Percentiles rank a stretch among this genome's conserved stretches.
These are phyloP conservation scores for Pseudisothecium myosuroides DNA, from an alignment of 225 moss, liverwort and hornwort genomes.

Conservation along the genomic window DNA sequence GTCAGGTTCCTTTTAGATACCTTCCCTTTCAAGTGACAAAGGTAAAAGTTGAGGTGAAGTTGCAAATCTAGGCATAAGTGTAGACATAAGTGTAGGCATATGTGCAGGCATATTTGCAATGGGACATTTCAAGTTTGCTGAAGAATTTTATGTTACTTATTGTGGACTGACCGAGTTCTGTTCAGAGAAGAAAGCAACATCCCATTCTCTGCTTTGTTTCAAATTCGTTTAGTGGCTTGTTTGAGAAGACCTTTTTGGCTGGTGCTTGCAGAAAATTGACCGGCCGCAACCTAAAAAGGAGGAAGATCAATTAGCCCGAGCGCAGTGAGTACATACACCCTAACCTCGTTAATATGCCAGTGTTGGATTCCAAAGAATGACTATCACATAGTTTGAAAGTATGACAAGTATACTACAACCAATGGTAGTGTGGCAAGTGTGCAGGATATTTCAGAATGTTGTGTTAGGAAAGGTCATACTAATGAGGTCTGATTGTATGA, in stretches of 20 bases:
- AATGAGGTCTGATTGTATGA: not conserved
- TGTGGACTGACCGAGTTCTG: not conserved
- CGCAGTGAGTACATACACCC: constrained; percentile 44
- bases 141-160: not conserved
- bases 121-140: not conserved
- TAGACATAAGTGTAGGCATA: not conserved
- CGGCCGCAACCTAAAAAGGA: constrained; percentile 31
- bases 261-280: constrained; percentile 40
- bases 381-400: not conserved
- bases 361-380: not conserved
- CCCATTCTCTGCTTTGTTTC: not conserved
- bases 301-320: constrained; percentile 48
- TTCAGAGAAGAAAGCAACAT: not conserved
- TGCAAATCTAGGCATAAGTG: not conserved
- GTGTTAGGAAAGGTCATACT: not conserved
- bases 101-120: not conserved
- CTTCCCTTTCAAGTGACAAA: not conserved
- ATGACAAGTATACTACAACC: not conserved
- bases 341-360: not conserved
- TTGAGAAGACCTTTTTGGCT: not conserved
- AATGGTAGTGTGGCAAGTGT: not conserved
- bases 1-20: not conserved
- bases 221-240: not conserved
- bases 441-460: not conserved
- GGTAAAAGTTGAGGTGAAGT: not conserved